Conservation (phyloP, 2,329 filamentous ascomycete species). For the Coniochaeta ligniaria region DNA sequence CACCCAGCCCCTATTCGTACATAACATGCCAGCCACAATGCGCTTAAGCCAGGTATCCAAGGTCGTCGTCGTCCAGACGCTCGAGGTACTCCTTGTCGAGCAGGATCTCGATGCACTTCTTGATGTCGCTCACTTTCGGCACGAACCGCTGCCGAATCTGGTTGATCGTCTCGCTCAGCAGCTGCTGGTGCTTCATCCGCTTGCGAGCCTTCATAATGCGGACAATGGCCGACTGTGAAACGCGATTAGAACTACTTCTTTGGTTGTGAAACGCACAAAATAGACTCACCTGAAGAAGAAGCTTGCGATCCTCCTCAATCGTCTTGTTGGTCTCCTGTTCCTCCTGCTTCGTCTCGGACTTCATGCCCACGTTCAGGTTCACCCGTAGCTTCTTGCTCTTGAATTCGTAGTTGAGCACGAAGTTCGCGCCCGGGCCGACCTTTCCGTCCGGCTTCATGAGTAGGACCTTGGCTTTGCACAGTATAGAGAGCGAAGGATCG, state of each 20-base stretch:
- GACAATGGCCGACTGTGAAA: conserved; percentile 81
- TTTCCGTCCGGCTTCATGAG: conserved; percentile 66
- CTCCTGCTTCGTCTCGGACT: conserved; percentile 93
- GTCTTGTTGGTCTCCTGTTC: conserved; percentile 98
- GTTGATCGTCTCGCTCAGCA: conserved; percentile 91
- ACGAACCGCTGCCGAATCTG: conserved; percentile 92
- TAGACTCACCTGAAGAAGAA: conserved; percentile 83
- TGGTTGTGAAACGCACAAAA: not conserved
- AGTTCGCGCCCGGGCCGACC: conserved; percentile 69
- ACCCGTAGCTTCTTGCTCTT: conserved; percentile 98
- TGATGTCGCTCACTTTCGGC: conserved; percentile 91
- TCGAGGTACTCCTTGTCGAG: conserved; percentile 99
- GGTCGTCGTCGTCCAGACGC: conserved; percentile 86
- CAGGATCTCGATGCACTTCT: conserved; percentile 98
- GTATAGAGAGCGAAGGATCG: conserved; percentile 77
- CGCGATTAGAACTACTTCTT: conserved; percentile 8
- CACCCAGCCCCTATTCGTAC: not conserved
- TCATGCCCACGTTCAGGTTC: conserved; percentile 90
- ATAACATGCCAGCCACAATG: not conserved
- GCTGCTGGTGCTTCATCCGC: conserved; percentile 94
- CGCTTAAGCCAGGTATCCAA: conserved; percentile 82
- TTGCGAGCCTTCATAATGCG: conserved; percentile 99
- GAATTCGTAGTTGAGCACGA: conserved; percentile 87
- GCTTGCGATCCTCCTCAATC: conserved; percentile 94
- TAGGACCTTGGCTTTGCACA: conserved; percentile 90